These are phyloP conservation scores for Vigna hirtella DNA, from an alignment of 306 rosid species.

Conservation along the genomic window DNA sequence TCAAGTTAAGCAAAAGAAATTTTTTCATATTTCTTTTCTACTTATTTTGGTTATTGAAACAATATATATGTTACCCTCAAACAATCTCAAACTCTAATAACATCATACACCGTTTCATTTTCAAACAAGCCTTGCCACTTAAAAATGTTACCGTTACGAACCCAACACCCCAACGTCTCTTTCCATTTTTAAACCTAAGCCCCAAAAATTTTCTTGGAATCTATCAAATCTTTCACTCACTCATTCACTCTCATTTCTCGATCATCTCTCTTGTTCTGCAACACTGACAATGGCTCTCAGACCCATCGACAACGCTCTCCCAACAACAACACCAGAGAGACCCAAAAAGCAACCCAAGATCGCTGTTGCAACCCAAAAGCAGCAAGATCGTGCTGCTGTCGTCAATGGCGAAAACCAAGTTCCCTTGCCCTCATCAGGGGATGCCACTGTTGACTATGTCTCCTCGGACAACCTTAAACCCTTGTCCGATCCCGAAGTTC, in stretches of 20 bases:
- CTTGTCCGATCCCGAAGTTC: conserved; percentile 67
- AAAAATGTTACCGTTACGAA: conserved; percentile 46
- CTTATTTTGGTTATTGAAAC: too few species aligned
- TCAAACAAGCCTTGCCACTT: neutral
- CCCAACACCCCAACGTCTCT: conserved; percentile 44
- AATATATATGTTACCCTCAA: too few species aligned
- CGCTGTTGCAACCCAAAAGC: conserved; percentile 55
- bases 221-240: conserved; percentile 3
- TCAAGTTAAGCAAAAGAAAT: too few species aligned
- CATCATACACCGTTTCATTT: neutral
- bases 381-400: conserved; percentile 31
- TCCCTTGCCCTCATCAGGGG: conserved; percentile 56
- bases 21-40: too few species aligned
- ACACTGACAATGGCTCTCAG: conserved; percentile 72
- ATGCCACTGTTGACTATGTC: conserved; percentile 71
- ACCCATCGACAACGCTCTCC: conserved; percentile 89
- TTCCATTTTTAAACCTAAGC: conserved; percentile 33
- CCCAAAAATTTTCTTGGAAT: neutral
- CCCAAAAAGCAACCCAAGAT: conserved; percentile 79
- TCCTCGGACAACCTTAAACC: conserved; percentile 76
- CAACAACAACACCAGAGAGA: conserved; percentile 61
- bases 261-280: conserved; percentile 2
- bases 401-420: conserved; percentile 65
- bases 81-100: neutral
- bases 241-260: neutral